Conservation (phyloP, 768 basidiomycete species). For the Rhodosporidiobolus odoratus region DNA sequence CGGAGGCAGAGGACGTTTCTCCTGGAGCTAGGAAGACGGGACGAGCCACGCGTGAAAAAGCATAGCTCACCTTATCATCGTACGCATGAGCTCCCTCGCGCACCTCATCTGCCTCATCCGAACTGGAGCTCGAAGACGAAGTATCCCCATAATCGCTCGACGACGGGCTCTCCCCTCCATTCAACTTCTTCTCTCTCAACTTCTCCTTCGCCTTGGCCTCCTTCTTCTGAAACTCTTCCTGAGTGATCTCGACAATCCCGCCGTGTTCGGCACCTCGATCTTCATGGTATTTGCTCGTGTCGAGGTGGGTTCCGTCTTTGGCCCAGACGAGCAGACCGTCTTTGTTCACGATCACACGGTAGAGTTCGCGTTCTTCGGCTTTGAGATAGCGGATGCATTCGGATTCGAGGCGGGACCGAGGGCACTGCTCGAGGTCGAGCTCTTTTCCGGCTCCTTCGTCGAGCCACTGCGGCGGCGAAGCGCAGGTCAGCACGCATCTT, state of each 20-base stretch:
- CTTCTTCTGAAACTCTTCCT: slow-evolving; percentile 36
- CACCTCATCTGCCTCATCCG: slow-evolving; percentile 23
- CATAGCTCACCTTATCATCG: slow-evolving; percentile 31
- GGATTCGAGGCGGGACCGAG: slow-evolving; percentile 46
- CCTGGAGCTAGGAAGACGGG: not conserved
- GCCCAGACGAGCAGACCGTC: slow-evolving; percentile 40
- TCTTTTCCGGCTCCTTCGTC: slow-evolving; percentile 47
- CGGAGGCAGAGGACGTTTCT: slow-evolving; percentile 9
- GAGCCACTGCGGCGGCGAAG: slow-evolving; percentile 41
- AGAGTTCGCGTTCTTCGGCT: slow-evolving; percentile 46
- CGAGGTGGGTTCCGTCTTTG: slow-evolving; percentile 38
- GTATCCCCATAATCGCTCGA: slow-evolving; percentile 11
- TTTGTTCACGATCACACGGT: slow-evolving; percentile 45
- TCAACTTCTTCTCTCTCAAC: slow-evolving; percentile 16
- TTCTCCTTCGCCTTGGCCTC: slow-evolving; percentile 40
- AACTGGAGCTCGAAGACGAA: slow-evolving; percentile 4
- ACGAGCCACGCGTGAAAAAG: not conserved
- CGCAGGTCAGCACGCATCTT: not conserved
- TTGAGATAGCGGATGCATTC: slow-evolving; percentile 45
- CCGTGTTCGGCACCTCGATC: slow-evolving; percentile 42
- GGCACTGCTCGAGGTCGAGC: slow-evolving; percentile 44
- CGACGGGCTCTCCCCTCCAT: slow-evolving; percentile 9
- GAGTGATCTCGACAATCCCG: slow-evolving; percentile 44
- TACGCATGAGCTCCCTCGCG: slow-evolving; percentile 17
- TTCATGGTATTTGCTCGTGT: slow-evolving; percentile 43